Base-by-base conservation (phyloP, 345 rosid genomes). In the Carallia brachiata region DNA sequence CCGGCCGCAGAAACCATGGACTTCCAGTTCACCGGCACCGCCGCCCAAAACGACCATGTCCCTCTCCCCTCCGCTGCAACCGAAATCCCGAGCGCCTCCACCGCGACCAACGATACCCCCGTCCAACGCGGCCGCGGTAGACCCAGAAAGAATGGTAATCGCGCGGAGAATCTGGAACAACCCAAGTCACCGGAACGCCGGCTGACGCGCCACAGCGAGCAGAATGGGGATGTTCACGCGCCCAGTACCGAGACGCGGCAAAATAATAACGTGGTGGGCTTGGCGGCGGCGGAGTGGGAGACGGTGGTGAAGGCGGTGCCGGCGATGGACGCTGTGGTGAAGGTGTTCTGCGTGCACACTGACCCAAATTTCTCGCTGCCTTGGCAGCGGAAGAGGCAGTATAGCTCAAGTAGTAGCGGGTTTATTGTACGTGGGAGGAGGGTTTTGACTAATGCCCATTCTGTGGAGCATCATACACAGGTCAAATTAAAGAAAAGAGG, bases 321-420 rank as follows among this genome's bases (percentile, higher is more conserved):
- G 16, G 81, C 91, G 4, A 92, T 92, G 98, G 96, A 92, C 52
- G 88, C 98, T 31, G 98, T 91, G 7, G 98, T 93, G 52, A 93
- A 93, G 73, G 94, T 93, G 40, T 90, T 93, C 53, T 93, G 98
- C 31, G 97, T 89, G 36, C 98, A 90, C 44, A 88, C 98, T 7
- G 96, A 90, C 70, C 98, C 98, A 2, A 93, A 93, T 76, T 93
- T 86, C 80, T 93, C 97, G 7, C 79, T 89, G 5, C 91, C 97
- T 2, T 93, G 98, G 98, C 98, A 93, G 74, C 78, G 96, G 75
- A 90, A 93, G 72, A 71, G 94, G 32, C 97, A 93, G 83, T 93
- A 89, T 60, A 89, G 94, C 67, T 87, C 97, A 17, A 89, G 91
- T 70, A 91, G 94, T 36, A 91, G 97, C 61, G 97, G 97, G 34